Base-by-base conservation (phyloP, 441 rosid genomes). In the Bruguiera hainesii region DNA sequence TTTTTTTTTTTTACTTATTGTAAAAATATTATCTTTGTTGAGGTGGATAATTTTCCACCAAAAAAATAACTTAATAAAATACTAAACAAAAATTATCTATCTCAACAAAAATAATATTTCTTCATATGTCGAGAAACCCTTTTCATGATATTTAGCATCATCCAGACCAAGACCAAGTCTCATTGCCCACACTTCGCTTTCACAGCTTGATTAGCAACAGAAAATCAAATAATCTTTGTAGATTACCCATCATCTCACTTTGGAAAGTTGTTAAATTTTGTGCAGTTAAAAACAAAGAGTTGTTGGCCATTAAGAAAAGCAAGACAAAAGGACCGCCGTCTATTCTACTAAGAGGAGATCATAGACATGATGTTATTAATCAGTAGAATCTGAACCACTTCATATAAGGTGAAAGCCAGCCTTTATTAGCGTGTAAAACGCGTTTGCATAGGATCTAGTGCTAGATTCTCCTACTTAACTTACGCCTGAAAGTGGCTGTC, bases 341-440 rank as follows among this genome's bases (percentile, higher is more conserved):
- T 6, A 4, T 1, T 25, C 18, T n/a, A 13, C 10, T 5, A 15
- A 35, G 19, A 15, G 58, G 19, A 61, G 39, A 35, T 5, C 33
- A 67, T 9, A 61, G 70, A 62, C 42, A 21, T 23, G 3, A 10
- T 3, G 13, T 4, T 4, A 20, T 39, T 39, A 39, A 39, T 39
- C 6, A 11, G 25, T 20, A 42, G 1, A 21, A 13, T 6, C 21
- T 19, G 48, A 39, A 39, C 48, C 11, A 11, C 48, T 20, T 20
- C 18, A 11, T 48, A 26, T 8, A 16, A 3, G 26, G 6, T 6
- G 60, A 59, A 30, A 30, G 67, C 68, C 65, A 67, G 63, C 76
- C 68, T 60, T 68, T 7, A 72, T 74, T 65, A 70, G 79, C 79
- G 77, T 74, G 78, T 68, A 26, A 74, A 65, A 80, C 70, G 79